Evolutionary conservation across 2,329 filamentous ascomycete species (phyloP), one percentile per base, ranked within the genome.

Genomic region (Acephala macrosclerotiorum): DNA sequence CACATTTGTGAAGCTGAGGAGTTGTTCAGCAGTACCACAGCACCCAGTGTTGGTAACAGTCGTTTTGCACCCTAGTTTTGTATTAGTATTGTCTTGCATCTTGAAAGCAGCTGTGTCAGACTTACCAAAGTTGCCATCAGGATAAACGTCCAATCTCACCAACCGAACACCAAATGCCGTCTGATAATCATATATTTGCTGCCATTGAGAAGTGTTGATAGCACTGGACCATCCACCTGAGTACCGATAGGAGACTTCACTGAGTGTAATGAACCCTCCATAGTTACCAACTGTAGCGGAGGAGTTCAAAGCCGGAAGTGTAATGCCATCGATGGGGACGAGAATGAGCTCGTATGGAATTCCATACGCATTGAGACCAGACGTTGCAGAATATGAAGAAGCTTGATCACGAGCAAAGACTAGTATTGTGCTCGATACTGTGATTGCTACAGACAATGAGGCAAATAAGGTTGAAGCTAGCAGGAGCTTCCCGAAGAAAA

Each of bases 331-430:
- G 68, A 84, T 79, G 4, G 85, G 85, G 26, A 89, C 85, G 20
- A 83, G 71, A 11, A 88, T 70, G 3, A 81, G 79, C 70, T 87
- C 78, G 71, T 81, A 89, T 1, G 86, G 85, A 67, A 89, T 89
- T 47, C 87, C 86, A 71, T 89, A 89, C 65, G 81, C 86, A 70
- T 85, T 83, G 5, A 89, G 79, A 25, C 86, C 87, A 16, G 81
- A 82, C 40, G 81, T 82, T 22, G 83, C 83, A 47, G 82, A 81
- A 20, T 76, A 76, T n/a, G 83, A 84, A 3, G 83, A 80, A 33
- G 78, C 76, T 40, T 80, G 69, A 72, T 88, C 84, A 67, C 81
- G 80, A 51, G 85, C 85, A 70, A 89, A 80, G 55, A 89, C 78
- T 45, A 89, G 78, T 61, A 89, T 81, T 38, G 84, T 87, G 76